These are phyloP conservation scores for Spathaspora sp. DNA, from an alignment of 805 yeast genomes.

Conservation along the genomic window DNA sequence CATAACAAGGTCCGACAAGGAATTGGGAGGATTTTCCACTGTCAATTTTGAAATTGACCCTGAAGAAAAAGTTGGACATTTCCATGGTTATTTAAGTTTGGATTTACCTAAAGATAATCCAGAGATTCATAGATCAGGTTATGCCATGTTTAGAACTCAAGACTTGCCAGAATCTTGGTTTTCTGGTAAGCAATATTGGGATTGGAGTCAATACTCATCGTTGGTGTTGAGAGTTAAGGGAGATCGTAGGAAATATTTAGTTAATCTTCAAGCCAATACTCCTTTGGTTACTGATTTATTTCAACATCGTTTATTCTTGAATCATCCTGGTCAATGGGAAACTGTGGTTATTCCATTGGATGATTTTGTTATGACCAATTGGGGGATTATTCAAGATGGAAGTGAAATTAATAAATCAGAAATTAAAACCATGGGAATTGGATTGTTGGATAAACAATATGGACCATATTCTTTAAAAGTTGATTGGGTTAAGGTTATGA, in stretches of 20 bases:
- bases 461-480: slow-evolving; percentile 71
- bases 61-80: slow-evolving; percentile 28
- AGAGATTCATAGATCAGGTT: slow-evolving; percentile 64
- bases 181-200: slow-evolving; percentile 55
- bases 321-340: slow-evolving; percentile 77
- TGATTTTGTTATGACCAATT: slow-evolving; percentile 78
- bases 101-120: slow-evolving; percentile 64
- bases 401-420: slow-evolving; percentile 56
- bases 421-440: slow-evolving; percentile 72
- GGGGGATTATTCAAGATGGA: slow-evolving; percentile 61
- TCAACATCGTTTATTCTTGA: slow-evolving; percentile 75
- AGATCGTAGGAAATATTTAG: slow-evolving; percentile 68
- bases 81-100: slow-evolving; percentile 61
- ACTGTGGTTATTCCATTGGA: slow-evolving; percentile 73
- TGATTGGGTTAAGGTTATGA: slow-evolving; percentile 70
- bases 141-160: slow-evolving; percentile 80
- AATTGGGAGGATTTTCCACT: slow-evolving; percentile 75
- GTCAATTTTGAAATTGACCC: slow-evolving; percentile 46
- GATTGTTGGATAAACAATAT: slow-evolving; percentile 70
- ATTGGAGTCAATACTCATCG: slow-evolving; percentile 61
- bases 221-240: slow-evolving; percentile 70
- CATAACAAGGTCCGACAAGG: slow-evolving; percentile 66
- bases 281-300: slow-evolving; percentile 74
- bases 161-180: slow-evolving; percentile 54
- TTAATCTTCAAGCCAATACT: slow-evolving; percentile 78